A percentile compares a stretch with the other conserved stretches of the same genome.
Evolutionary conservation across 2,329 filamentous ascomycete genomes (phyloP).

Genomic region (Rugonectria rugulosa): DNA sequence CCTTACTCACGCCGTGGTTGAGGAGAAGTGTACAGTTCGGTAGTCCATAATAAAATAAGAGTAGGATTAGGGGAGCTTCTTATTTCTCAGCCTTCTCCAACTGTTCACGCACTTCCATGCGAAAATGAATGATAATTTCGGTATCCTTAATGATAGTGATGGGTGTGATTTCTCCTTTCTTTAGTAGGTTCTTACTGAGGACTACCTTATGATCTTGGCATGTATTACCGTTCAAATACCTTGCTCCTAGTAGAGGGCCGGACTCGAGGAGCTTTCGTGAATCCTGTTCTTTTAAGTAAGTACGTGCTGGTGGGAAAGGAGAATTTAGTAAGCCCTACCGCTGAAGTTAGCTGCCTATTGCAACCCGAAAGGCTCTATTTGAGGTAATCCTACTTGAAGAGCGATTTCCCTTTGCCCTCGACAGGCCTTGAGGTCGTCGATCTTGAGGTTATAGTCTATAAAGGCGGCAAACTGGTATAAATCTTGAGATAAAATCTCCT

Average conservation of each 20-base stretch:
- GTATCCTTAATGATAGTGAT: neutral
- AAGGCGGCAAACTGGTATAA: too few relatives aligned
- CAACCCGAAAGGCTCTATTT: too few relatives aligned
- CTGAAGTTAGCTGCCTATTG: too few relatives aligned
- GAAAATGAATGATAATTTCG: neutral
- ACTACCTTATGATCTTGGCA: conserved; percentile 8
- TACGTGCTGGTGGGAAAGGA: neutral
- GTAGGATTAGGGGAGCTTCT: neutral
- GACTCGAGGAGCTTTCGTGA: neutral
- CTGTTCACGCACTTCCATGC: neutral
- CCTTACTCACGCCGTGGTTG: neutral
- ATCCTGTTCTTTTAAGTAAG: neutral
- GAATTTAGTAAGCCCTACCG: neutral
- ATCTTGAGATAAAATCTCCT: too few relatives aligned
- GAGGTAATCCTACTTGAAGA: too few relatives aligned
- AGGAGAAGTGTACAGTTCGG: neutral
- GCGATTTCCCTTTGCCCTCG: too few relatives aligned
- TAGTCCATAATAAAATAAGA: conserved; percentile 7
- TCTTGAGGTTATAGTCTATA: too few relatives aligned
- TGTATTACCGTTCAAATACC: conserved; percentile 4
- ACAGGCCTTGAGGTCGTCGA: too few relatives aligned
- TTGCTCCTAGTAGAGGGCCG: neutral
- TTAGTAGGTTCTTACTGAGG: conserved; percentile 1
- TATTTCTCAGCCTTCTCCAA: neutral
- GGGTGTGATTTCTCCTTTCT: neutral